These are phyloP conservation scores for Capsella bursapastoris DNA, from an alignment of 345 rosid genomes.

Conservation along the genomic window DNA sequence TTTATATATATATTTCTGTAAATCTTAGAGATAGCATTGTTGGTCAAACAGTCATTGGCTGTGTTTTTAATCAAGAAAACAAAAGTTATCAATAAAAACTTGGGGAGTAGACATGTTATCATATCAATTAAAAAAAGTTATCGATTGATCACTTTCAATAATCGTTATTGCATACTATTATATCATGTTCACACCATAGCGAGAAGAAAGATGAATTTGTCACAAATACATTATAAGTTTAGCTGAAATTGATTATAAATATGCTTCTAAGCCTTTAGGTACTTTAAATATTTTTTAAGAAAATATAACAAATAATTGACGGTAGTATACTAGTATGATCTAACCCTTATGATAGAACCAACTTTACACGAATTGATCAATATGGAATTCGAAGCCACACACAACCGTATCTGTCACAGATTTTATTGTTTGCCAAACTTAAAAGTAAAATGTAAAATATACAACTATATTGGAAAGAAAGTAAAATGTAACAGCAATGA, in stretches of 20 bases:
- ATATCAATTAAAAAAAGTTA: no score
- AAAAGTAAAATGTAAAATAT: neutral
- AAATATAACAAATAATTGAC: neutral
- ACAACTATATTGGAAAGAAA: neutral
- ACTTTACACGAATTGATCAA: neutral
- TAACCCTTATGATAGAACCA: neutral
- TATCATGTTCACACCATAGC: neutral
- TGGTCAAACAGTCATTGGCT: neutral
- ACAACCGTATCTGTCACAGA: neutral
- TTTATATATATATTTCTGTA: neutral
- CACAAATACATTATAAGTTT: neutral
- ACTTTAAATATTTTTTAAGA: neutral
- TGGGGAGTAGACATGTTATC: neutral
- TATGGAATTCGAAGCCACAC: neutral
- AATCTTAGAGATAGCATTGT: neutral
- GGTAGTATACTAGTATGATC: neutral
- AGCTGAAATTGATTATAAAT: neutral
- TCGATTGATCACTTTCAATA: neutral
- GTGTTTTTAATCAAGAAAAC: neutral
- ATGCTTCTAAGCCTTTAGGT: neutral
- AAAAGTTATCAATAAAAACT: no score
- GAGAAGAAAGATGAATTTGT: neutral
- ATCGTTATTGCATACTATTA: neutral
- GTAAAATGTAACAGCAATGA: neutral
- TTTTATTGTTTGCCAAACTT: conserved; percentile 2